These are phyloP conservation scores for Pisolithus thermaeus DNA, from an alignment of 1,284 basidiomycete genomes.

Conservation along the genomic window DNA sequence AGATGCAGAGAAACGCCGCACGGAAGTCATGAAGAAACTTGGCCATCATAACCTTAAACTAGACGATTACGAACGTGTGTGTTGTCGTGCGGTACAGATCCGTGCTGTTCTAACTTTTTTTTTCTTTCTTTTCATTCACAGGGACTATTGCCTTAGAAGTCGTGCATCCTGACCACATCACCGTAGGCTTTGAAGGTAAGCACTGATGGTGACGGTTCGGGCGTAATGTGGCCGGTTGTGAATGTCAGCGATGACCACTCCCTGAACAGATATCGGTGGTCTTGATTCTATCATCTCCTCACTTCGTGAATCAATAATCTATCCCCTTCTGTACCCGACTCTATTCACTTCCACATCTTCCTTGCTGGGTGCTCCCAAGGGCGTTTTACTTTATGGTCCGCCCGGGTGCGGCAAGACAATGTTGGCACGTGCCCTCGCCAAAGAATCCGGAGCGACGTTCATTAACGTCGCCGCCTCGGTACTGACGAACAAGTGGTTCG, in stretches of 20 bases:
- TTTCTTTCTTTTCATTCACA: conserved; percentile 24
- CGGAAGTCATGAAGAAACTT: conserved; percentile 67
- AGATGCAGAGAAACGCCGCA: conserved; percentile 61
- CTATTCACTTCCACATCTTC: conserved; percentile 77
- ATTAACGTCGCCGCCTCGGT: conserved; percentile 84
- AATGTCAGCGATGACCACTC: no score
- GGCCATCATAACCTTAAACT: conserved; percentile 67
- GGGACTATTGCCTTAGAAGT: conserved; percentile 80
- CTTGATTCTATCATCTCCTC: conserved; percentile 89
- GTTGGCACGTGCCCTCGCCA: conserved; percentile 92
- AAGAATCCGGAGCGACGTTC: conserved; percentile 96
- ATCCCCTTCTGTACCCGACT: conserved; percentile 88
- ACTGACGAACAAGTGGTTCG: conserved; percentile 93
- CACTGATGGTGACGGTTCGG: background rate
- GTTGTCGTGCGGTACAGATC: background rate
- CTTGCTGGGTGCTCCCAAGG: conserved; percentile 69
- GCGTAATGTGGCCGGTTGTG: conserved; percentile 1
- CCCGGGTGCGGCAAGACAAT: conserved; percentile 95
- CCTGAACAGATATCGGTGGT: conserved; percentile 82
- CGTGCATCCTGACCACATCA: conserved; percentile 82
- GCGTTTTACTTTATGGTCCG: conserved; percentile 84
- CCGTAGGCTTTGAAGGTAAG: conserved; percentile 66
- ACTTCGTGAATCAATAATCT: conserved; percentile 94
- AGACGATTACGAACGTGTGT: conserved; percentile 77
- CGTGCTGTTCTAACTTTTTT: background rate